Base-by-base conservation (phyloP, 2,329 filamentous ascomycete species). In the Botrytis cinerea region DNA sequence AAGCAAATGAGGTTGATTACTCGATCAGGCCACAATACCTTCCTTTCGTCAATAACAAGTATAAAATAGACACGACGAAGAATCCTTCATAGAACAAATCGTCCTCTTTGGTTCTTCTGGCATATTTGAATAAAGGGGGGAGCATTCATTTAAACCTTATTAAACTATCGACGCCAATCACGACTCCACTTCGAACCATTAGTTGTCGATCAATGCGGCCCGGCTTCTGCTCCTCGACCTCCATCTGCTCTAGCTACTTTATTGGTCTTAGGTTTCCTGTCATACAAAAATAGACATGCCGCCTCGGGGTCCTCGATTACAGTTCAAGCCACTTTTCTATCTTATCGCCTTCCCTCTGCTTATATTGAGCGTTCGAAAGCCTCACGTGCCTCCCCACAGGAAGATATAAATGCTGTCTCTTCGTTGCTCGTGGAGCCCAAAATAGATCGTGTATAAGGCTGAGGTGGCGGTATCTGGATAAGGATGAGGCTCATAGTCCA, bases 1-100 rank as follows among this genome's bases (percentile, higher is more conserved):
- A 69, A 69, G 66, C 48, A 51, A 38, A 20, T 43, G 66, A 69
- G n/a, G 48, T 57, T 57, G 25, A 68, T 68, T 68, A 35, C 35
- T 57, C 18, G 48, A 40, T 57, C 8, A 40, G 64, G 18, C 25
- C 46, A 54, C 35, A 18, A 40, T 57, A 22, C 20, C 22, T 25
- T 40, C 46, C 48, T 20, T 32, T 12, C n/a, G n/a, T 32, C 40
- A 20, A 25, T n/a, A 18, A 28, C 14, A 18, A 9, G n/a, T n/a
- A 28, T 35, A 54, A 20, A 35, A 22, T 3, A 6, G 22, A 40
- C 18, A 54, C 35, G 25, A 67, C 64, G 16, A 67, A 4, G 12
- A 40, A 68, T 57, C 35, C 46, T 68, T 2, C 10, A n/a, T 16
- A 54, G 48, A 57, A 22, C 35, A 68, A 43, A 4, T 22, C 28